Evolutionary conservation across 2,329 filamentous ascomycete species (phyloP).

Genomic region (Hypoxylon sp.): DNA sequence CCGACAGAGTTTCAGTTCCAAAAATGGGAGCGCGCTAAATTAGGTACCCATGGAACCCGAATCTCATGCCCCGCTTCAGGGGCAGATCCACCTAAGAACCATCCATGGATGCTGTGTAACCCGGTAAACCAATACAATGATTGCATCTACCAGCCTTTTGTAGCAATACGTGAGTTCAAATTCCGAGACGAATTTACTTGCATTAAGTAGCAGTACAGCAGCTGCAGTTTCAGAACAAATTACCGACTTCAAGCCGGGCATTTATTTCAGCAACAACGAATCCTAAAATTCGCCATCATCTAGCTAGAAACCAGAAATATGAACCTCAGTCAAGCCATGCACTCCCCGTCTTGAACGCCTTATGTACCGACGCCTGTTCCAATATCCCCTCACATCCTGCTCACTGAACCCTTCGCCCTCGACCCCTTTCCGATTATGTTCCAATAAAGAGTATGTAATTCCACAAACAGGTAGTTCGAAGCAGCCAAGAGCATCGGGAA

Average conservation of each 20-base stretch:
- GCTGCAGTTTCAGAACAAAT: conserved; percentile 9
- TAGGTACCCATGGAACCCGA: background rate
- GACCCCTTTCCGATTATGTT: conserved; percentile 45
- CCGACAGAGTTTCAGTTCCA: conserved; percentile 29
- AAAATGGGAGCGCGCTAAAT: conserved; percentile 30
- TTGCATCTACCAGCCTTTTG: too few relatives aligned
- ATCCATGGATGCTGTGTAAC: background rate
- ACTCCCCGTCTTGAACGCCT: conserved; percentile 36
- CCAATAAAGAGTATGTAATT: conserved; percentile 42
- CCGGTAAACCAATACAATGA: too few relatives aligned
- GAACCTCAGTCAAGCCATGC: conserved; percentile 18
- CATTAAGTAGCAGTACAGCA: background rate
- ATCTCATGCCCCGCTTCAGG: conserved; percentile 10
- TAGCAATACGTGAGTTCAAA: background rate
- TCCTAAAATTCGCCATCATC: conserved; percentile 2
- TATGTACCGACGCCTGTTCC: conserved; percentile 40
- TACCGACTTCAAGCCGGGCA: conserved; percentile 26
- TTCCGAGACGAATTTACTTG: conserved; percentile 1
- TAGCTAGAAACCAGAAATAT: conserved; percentile 25
- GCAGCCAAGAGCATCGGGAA: conserved; percentile 8
- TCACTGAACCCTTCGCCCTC: conserved; percentile 34
- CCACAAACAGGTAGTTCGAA: conserved; percentile 20
- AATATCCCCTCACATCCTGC: conserved; percentile 24
- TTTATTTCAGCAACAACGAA: conserved; percentile 26
- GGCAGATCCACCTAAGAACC: conserved; percentile 20